Conservation (phyloP, 805 yeast species). For the Peterozyma toletana region DNA sequence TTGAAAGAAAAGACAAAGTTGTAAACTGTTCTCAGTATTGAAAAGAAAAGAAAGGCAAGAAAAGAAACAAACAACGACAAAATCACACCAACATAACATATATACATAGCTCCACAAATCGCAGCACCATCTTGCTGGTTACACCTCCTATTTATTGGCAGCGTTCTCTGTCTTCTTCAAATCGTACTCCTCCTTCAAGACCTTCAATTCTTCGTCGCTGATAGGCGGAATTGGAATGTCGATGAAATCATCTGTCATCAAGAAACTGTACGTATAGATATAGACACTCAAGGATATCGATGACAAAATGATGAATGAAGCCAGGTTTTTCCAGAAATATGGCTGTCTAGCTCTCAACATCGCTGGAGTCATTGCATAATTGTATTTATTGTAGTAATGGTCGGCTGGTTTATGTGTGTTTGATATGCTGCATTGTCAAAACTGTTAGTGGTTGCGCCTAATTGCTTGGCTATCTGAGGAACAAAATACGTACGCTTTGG, state of each 20-base stretch:
- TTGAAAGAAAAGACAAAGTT: too few species aligned
- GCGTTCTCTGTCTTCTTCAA: conserved; percentile 21
- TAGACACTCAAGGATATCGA: conserved; percentile 69
- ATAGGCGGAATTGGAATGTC: conserved; percentile 96
- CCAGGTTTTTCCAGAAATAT: conserved; percentile 70
- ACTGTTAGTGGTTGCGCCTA: neutral
- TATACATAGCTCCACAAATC: too few species aligned
- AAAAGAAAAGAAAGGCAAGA: too few species aligned
- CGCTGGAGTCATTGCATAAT: conserved; percentile 82
- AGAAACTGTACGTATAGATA: conserved; percentile 53
- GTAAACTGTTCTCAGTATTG: too few species aligned
- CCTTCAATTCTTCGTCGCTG: conserved; percentile 65
- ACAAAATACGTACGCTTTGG: neutral
- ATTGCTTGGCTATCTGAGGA: neutral
- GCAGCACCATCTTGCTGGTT: too few species aligned
- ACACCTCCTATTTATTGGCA: neutral
- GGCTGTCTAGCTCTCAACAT: conserved; percentile 86
- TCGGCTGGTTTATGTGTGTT: conserved; percentile 10
- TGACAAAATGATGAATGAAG: conserved; percentile 49
- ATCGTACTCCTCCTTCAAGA: conserved; percentile 69
- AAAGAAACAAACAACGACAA: too few species aligned
- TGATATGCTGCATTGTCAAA: too few species aligned
- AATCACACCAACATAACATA: too few species aligned
- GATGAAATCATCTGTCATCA: conserved; percentile 73
- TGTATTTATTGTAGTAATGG: conserved; percentile 34